These are phyloP conservation scores for Xylaria acuta DNA, from an alignment of 495 filamentous ascomycete species.

Conservation along the genomic window DNA sequence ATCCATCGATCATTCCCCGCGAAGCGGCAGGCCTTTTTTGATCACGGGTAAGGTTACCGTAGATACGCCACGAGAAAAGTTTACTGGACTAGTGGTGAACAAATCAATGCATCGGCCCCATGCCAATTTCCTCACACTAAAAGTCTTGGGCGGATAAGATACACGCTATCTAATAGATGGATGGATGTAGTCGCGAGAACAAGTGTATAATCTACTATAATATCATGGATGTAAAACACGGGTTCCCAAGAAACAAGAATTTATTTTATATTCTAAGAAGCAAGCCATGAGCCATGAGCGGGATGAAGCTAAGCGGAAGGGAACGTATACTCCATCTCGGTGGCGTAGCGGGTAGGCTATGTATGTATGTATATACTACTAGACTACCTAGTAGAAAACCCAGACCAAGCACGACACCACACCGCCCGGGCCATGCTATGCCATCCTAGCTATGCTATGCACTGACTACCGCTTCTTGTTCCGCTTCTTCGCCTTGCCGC, in stretches of 20 bases:
- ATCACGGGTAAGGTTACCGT: not conserved
- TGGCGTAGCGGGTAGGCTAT: not conserved
- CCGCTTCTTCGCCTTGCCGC: constrained; percentile 45
- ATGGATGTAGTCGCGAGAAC: not conserved
- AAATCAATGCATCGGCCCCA: too few species aligned
- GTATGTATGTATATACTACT: not conserved
- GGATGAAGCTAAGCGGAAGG: too few species aligned
- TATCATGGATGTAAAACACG: not conserved
- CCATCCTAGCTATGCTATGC: too few species aligned
- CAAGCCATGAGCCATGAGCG: not conserved
- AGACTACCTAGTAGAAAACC: not conserved
- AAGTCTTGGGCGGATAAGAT: not conserved
- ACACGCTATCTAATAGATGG: too few species aligned
- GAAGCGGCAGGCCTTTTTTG: not conserved
- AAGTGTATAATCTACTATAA: not conserved
- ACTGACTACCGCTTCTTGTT: constrained; percentile 56
- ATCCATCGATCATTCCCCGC: not conserved
- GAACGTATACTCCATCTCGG: not conserved
- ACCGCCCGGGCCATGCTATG: too few species aligned
- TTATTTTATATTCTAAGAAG: constrained; percentile 3
- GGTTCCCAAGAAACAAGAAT: not conserved
- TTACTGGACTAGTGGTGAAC: not conserved
- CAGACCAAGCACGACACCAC: not conserved
- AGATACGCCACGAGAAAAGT: not conserved
- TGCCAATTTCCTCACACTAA: not conserved